phyloP scores from a whole-genome alignment of 352 stramenopile species.

The Globisporangium cylindrosporum region DNA sequence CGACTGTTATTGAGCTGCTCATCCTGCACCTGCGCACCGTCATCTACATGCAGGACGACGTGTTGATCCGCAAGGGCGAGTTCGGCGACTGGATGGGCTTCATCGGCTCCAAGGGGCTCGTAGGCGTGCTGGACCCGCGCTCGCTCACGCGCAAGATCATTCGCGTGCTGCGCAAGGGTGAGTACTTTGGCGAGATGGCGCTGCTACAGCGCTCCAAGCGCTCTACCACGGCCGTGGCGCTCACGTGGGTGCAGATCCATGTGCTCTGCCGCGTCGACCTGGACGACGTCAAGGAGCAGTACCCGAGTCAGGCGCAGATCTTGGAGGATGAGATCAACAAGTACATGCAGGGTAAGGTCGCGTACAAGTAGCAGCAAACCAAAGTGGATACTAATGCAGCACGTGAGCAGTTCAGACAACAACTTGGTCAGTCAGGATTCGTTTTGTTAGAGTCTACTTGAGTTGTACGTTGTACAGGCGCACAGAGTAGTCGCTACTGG shows the following conservation, averaged over 20 bases:
- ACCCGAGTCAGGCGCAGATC: constrained; percentile 48
- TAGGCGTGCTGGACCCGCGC: constrained; percentile 63
- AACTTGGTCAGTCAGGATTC: neutral
- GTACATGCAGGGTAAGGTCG: constrained; percentile 68
- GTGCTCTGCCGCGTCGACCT: constrained; percentile 58
- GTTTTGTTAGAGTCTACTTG: constrained; percentile 12
- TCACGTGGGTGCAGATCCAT: constrained; percentile 78
- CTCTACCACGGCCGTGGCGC: constrained; percentile 58
- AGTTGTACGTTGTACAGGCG: constrained; percentile 39
- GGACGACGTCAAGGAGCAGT: constrained; percentile 62
- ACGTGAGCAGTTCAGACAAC: neutral
- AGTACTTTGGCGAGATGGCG: constrained; percentile 81
- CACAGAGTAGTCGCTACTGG: constrained; percentile 53
- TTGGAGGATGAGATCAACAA: constrained; percentile 74
- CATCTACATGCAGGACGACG: constrained; percentile 82
- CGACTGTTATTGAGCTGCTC: constrained; percentile 73
- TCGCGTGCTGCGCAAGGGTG: constrained; percentile 59
- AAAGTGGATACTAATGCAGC: neutral
- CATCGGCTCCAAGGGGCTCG: constrained; percentile 65
- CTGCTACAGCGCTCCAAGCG: constrained; percentile 61
- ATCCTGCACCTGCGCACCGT: constrained; percentile 67
- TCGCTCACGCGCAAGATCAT: constrained; percentile 47
- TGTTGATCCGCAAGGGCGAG: constrained; percentile 79
- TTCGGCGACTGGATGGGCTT: constrained; percentile 84
- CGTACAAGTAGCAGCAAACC: constrained; percentile 35